Percentiles rank a stretch among this genome's conserved stretches.
These are phyloP conservation scores for Heliosperma pusillum DNA, from an alignment of 148 eudicot genomes.

Conservation along the genomic window DNA sequence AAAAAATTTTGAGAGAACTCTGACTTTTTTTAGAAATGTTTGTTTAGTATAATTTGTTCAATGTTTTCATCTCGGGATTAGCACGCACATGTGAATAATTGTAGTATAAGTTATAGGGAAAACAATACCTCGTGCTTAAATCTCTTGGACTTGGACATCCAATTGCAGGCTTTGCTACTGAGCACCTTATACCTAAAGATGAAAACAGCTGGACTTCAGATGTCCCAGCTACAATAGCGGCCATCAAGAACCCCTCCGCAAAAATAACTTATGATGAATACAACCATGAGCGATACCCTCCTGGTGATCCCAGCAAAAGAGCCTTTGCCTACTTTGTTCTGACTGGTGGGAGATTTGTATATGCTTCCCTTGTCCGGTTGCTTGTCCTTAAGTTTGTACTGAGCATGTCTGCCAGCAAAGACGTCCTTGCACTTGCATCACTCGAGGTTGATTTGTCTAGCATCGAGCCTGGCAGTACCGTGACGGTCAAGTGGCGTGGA, in stretches of 20 bases:
- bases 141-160: neutral
- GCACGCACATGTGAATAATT: neutral
- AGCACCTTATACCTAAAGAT: conserved; percentile 35
- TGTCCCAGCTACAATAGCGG: conserved; percentile 59
- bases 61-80: too few species aligned
- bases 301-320: conserved; percentile 72
- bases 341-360: conserved; percentile 68
- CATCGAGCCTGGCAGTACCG: conserved; percentile 66
- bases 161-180: conserved; percentile 52
- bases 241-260: conserved; percentile 59
- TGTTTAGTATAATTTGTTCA: too few species aligned
- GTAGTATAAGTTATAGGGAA: neutral
- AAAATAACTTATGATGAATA: conserved; percentile 56
- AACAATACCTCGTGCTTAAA: neutral
- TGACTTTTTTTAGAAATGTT: too few species aligned
- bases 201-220: conserved; percentile 31
- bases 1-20: too few species aligned
- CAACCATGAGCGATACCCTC: conserved; percentile 70
- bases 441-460: conserved; percentile 68
- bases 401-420: conserved; percentile 77
- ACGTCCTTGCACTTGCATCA: conserved; percentile 71
- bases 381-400: conserved; percentile 70
- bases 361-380: conserved; percentile 63
- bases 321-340: conserved; percentile 70
- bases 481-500: conserved; percentile 88